Evolutionary conservation across 2,329 filamentous ascomycete species (phyloP).

Genomic region (Alternaria sp.): DNA sequence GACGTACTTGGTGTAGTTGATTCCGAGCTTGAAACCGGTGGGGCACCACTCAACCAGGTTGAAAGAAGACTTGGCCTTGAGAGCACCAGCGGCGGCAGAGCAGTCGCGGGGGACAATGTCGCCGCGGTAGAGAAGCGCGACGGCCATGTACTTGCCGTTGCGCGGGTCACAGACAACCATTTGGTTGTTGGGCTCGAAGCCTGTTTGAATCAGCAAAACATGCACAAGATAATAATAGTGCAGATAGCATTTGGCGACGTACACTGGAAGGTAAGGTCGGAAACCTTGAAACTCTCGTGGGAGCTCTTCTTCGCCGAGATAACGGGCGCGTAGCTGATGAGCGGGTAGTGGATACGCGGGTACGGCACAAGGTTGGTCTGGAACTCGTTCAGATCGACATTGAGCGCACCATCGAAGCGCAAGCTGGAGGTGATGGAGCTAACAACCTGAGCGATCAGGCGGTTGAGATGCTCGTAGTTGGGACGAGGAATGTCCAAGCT

Average conservation of each 20-base stretch:
- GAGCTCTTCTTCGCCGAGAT: conserved; percentile 77
- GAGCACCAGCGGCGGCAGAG: conserved; percentile 69
- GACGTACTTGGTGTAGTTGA: conserved; percentile 70
- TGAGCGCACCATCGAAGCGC: conserved; percentile 75
- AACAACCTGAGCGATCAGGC: conserved; percentile 76
- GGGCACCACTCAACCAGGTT: conserved; percentile 80
- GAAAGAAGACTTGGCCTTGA: conserved; percentile 76
- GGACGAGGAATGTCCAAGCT: conserved; percentile 75
- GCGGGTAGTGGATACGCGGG: conserved; percentile 76
- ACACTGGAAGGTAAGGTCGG: conserved; percentile 79
- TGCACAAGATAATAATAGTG: conserved; percentile 9
- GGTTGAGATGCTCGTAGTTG: conserved; percentile 75
- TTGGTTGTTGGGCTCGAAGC: conserved; percentile 81
- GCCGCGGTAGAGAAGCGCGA: conserved; percentile 75
- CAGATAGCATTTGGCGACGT: conserved; percentile 16
- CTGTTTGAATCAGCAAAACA: conserved; percentile 54
- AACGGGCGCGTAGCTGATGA: conserved; percentile 77
- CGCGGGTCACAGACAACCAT: conserved; percentile 79
- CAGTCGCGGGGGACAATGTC: conserved; percentile 76
- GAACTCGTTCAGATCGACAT: conserved; percentile 79
- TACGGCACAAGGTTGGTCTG: conserved; percentile 79
- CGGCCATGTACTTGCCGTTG: conserved; percentile 80
- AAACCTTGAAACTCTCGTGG: conserved; percentile 87
- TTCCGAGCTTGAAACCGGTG: conserved; percentile 78
- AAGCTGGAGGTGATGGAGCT: conserved; percentile 77